Base-by-base conservation (phyloP, 116 monocot species). In the Posidonia oceanica region DNA sequence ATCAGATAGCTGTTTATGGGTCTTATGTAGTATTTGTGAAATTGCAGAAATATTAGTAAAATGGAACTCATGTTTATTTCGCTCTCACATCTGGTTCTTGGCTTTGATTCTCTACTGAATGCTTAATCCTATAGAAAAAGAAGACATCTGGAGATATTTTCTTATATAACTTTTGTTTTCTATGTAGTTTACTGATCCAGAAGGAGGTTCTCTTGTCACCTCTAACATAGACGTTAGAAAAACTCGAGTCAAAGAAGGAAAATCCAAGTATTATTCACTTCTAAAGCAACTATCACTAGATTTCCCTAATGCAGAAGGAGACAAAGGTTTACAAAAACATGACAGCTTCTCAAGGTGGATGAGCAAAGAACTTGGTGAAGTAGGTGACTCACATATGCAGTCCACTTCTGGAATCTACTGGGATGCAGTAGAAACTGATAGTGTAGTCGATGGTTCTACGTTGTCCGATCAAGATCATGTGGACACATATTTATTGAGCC, bases 261-360 rank as follows among this genome's bases (percentile, higher is more conserved):
- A 56, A 36, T 38, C 56, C 41, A 75, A 61, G n/a, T 72, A 76
- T 67, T 21, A 71, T 39, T 48, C 80, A 36, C 81, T 91, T 68
- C 36, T 75, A 51, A 88, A 84, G 67, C 90, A 90, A 39, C 15
- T 80, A 56, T 85, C 89, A 38, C 18, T 80, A 54, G 87, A 81
- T 42, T 61, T 88, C 23, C 66, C 80, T 40, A 78, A 74, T 63
- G 48, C 29, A 12, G 81, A 80, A 75, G 73, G 72, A 60, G 88
- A 75, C 16, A 66, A 83, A 71, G 86, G 84, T 56, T 78, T 95
- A 39, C 88, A 86, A 71, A 91, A 91, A 69, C 77, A 80, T 67
- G 95, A 91, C 61, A 95, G 95, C 74, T 95, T 95, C 77, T 86
- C 84, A 2, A 80, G 77, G 74, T 95, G 95, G 95, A 88, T 88